phyloP scores from a whole-genome alignment of 768 basidiomycete species.

The Hygrocybe coccinea region DNA sequence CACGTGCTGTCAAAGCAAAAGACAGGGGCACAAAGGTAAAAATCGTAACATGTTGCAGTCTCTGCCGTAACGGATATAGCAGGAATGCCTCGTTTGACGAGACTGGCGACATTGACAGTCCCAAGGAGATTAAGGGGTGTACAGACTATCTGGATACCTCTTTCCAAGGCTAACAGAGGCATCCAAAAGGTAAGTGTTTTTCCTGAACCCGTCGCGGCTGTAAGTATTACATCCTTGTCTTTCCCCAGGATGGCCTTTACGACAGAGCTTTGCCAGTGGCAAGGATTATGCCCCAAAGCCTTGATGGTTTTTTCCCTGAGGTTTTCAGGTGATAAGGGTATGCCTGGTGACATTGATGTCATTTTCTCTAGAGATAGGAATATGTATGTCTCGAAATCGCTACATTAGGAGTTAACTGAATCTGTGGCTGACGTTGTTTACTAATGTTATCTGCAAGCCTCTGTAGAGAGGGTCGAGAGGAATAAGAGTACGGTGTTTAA shows the following conservation, averaged over 20 bases:
- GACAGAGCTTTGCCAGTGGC: constrained; percentile 20
- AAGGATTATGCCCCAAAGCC: constrained; percentile 8
- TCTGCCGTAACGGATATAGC: constrained; percentile 17
- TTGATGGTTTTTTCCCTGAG: neutral
- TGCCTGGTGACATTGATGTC: neutral
- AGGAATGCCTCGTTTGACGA: constrained; percentile 12
- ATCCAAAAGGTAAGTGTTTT: constrained; percentile 33
- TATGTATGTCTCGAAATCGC: neutral
- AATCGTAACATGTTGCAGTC: no score
- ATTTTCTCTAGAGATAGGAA: neutral
- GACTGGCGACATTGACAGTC: constrained; percentile 15
- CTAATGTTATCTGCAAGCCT: neutral
- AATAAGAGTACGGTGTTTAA: neutral
- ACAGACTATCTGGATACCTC: constrained; percentile 22
- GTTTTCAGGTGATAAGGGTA: neutral
- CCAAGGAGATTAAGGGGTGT: constrained; percentile 25
- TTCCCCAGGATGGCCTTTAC: constrained; percentile 16
- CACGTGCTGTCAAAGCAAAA: no score
- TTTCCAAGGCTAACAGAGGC: constrained; percentile 17
- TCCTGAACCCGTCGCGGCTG: constrained; percentile 27
- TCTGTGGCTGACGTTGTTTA: neutral
- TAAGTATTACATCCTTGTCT: constrained; percentile 20
- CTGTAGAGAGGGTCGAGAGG: neutral
- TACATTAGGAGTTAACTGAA: neutral
- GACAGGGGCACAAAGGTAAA: no score